Conservation (phyloP, 495 filamentous ascomycete genomes). For the Xylaria longipes region DNA sequence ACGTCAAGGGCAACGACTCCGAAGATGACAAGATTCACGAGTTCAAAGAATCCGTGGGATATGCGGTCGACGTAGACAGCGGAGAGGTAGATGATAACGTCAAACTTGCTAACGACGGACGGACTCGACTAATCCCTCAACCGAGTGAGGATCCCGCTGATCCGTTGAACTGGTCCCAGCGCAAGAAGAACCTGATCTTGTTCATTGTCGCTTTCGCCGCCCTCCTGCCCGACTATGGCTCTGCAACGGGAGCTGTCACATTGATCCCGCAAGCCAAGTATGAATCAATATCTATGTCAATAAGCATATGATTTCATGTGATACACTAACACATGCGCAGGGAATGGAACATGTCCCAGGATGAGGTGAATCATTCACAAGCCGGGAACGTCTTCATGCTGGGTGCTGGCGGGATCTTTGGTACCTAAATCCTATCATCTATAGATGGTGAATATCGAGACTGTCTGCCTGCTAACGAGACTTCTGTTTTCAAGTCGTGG, state of each 20-base stretch:
- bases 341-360: conserved; percentile 53
- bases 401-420: conserved; percentile 61
- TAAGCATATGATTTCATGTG: background rate
- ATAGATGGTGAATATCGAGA: background rate
- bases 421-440: conserved; percentile 20
- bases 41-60: conserved; percentile 44
- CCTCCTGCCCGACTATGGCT: conserved; percentile 65
- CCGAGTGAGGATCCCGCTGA: conserved; percentile 62
- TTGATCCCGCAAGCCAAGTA: conserved; percentile 58
- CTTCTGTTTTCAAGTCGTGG: conserved; percentile 46
- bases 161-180: conserved; percentile 64
- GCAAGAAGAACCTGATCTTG: conserved; percentile 61
- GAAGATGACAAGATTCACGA: conserved; percentile 32
- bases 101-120: conserved; percentile 51
- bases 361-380: conserved; percentile 61
- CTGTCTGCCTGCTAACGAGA: background rate
- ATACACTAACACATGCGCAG: conserved; percentile 27
- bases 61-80: conserved; percentile 41
- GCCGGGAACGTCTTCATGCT: conserved; percentile 66
- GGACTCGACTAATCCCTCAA: conserved; percentile 65
- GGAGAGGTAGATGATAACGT: conserved; percentile 29
- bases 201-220: conserved; percentile 59
- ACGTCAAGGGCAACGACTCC: background rate
- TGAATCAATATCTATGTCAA: conserved; percentile 19
- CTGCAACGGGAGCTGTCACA: conserved; percentile 60